Evolutionary conservation across 2,329 filamentous ascomycete genomes (phyloP), one percentile per base, ranked within the genome.

Genomic region (Colletotrichum eleusines): DNA sequence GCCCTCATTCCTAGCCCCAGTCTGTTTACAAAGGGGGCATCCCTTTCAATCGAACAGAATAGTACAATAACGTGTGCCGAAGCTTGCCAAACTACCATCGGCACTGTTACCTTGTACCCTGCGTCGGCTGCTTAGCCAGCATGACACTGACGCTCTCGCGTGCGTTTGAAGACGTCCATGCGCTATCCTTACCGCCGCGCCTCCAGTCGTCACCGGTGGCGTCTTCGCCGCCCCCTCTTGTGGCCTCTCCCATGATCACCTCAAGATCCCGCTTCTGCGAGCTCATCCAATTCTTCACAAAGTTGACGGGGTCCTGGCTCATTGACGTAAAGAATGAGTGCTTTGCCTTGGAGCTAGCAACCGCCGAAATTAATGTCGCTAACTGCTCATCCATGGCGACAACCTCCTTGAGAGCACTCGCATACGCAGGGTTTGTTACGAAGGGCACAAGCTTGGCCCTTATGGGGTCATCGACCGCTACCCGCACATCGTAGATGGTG

Each of bases 251-350:
- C 73, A 96, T 87, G 58, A 98, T 91, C 8, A 96, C 90, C 77
- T 97, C 94, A 44, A 98, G 85, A 79, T 98, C 95, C 59, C 95
- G 88, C 82, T 94, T 94, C 84, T 99, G 96, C 20, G 92, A 95
- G 76, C 91, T 94, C 63, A 97, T 86, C 96, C 96, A 99, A 77
- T 93, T 90, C 74, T 89, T 90, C 71, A 98, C 87, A 76, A 98
- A 98, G 16, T 88, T 89, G 20, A 93, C 91, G 0, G 96, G 96
- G 75, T 98, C 94, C 73, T 92, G 89, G 70, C 90, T 89, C 73
- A 98, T 85, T 6, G 90, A 89, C 8, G 89, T 90, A 80, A 96
- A 92, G 84, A 99, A 99, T 20, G 91, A 89, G 79, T 97, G 94
- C 79, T 97, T 97, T 31, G 94, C 93, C 79, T 97, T 97, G 33